A percentile compares a stretch with the other conserved stretches of the same genome.
These are phyloP conservation scores for Scleroderma bovista DNA, from an alignment of 768 basidiomycete genomes.

Conservation along the genomic window DNA sequence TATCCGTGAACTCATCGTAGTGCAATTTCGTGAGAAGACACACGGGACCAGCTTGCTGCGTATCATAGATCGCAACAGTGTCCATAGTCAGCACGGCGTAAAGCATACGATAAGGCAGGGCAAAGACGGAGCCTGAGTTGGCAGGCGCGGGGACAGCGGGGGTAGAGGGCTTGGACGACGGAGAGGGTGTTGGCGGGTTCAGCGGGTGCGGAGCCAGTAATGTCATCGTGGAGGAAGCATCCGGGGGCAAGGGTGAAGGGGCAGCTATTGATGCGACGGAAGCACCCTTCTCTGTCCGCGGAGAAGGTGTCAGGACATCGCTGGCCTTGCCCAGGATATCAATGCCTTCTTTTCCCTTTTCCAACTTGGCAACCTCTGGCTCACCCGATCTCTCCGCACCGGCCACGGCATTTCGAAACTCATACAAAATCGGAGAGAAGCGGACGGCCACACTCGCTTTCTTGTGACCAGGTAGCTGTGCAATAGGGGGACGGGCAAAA, in stretches of 20 bases:
- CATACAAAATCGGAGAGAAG: slow-evolving; percentile 91
- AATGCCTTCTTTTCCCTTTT: slow-evolving; percentile 62
- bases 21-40: slow-evolving; percentile 91
- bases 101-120: slow-evolving; percentile 88
- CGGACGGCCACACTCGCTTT: slow-evolving; percentile 91
- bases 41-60: slow-evolving; percentile 89
- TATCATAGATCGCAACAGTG: slow-evolving; percentile 91
- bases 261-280: slow-evolving; percentile 3
- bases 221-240: neutral
- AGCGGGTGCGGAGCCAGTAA: neutral
- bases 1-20: slow-evolving; percentile 96
- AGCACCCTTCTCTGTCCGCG: slow-evolving; percentile 14
- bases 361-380: slow-evolving; percentile 55
- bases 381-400: slow-evolving; percentile 32
- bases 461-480: slow-evolving; percentile 93
- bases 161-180: slow-evolving; percentile 16
- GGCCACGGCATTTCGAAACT: slow-evolving; percentile 62
- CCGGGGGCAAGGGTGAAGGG: slow-evolving; percentile 1
- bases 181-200: slow-evolving; percentile 12
- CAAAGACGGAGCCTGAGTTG: slow-evolving; percentile 66
- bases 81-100: slow-evolving; percentile 98
- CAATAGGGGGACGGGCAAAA: slow-evolving; percentile 87
- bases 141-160: slow-evolving; percentile 39
- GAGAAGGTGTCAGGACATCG: slow-evolving; percentile 6
- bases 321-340: slow-evolving; percentile 45